phyloP scores from a whole-genome alignment of 2,329 filamentous ascomycete species.

The Cladosporium sp. region DNA sequence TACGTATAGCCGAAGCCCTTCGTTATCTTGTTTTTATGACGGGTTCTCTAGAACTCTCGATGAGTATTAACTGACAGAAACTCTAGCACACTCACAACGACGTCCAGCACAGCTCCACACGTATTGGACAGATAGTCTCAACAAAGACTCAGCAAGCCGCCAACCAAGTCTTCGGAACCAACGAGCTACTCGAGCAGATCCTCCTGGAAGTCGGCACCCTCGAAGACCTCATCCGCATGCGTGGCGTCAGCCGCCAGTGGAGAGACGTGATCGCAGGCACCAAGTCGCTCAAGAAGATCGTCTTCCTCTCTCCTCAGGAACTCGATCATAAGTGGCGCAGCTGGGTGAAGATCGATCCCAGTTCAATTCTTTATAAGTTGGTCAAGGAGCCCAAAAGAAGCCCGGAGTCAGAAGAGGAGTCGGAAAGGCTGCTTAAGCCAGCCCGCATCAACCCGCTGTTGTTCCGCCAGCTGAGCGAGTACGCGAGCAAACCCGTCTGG shows the following conservation, averaged over 20 bases:
- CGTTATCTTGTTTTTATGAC: too few relatives aligned
- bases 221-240: neutral
- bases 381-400: neutral
- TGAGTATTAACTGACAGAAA: neutral
- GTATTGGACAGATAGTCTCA: neutral
- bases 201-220: neutral
- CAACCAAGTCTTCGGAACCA: neutral
- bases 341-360: neutral
- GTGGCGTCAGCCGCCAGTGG: neutral
- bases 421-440: neutral
- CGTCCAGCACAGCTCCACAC: neutral
- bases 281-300: neutral
- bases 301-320: neutral
- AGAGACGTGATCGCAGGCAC: neutral
- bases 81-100: neutral
- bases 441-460: neutral
- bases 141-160: neutral
- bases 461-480: neutral
- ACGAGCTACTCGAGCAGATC: neutral
- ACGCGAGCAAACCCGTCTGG: neutral
- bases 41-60: too few relatives aligned
- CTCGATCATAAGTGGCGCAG: neutral
- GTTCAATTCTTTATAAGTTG: neutral
- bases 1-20: neutral
- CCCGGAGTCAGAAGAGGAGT: neutral